phyloP scores from a whole-genome alignment of 2,329 filamentous ascomycete genomes.

The Shiraia sp. region DNA sequence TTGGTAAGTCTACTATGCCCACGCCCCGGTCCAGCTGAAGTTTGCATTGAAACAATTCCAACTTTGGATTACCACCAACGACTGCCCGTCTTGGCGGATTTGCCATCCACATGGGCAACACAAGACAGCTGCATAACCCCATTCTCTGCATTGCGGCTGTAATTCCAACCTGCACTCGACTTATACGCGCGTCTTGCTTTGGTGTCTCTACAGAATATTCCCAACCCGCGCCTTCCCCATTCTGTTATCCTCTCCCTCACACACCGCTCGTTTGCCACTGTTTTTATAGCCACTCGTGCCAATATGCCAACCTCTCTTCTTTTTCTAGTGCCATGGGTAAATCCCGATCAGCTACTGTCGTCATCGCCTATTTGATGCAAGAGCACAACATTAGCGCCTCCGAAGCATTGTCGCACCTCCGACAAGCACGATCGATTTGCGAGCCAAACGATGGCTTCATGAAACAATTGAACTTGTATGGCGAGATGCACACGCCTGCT shows the following conservation, averaged over 20 bases:
- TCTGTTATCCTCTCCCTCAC: conserved; percentile 17
- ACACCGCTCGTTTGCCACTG: conserved; percentile 45
- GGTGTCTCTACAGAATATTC: conserved; percentile 10
- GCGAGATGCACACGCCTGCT: conserved; percentile 79
- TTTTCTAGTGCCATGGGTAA: conserved; percentile 85
- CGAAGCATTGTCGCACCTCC: conserved; percentile 72
- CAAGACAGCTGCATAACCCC: conserved; percentile 4
- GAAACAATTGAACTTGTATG: conserved; percentile 83
- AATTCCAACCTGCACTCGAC: conserved; percentile 5
- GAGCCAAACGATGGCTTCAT: conserved; percentile 94
- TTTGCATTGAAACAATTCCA: conserved; percentile 29
- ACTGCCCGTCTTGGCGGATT: conserved; percentile 38
- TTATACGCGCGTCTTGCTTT: conserved; percentile 28
- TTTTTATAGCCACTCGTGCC: conserved; percentile 28
- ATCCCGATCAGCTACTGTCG: conserved; percentile 83
- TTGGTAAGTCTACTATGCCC: conserved; percentile 59
- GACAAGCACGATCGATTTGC: conserved; percentile 72
- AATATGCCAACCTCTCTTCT: conserved; percentile 39
- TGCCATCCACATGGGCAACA: conserved; percentile 33
- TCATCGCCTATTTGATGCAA: conserved; percentile 82
- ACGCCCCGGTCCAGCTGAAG: conserved; percentile 40
- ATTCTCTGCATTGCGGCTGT: conserved; percentile 12
- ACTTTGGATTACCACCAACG: conserved; percentile 31
- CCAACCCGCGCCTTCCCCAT: conserved; percentile 19
- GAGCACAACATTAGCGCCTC: conserved; percentile 54